Conservation (phyloP, 176 grass and related monocot species). For the Leersia perrieri region DNA sequence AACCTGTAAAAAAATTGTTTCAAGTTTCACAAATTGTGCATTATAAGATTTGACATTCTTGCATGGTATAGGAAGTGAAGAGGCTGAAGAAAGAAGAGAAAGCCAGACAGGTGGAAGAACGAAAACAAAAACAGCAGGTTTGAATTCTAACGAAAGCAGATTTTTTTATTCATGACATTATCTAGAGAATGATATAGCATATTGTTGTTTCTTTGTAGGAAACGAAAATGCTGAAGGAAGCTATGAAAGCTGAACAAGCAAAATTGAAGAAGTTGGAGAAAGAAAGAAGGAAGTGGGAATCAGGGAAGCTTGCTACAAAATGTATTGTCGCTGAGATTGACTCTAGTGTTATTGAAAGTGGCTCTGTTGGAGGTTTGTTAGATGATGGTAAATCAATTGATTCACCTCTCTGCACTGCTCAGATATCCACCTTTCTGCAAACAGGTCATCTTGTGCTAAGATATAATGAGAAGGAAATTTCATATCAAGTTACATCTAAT, state of each 20-base stretch:
- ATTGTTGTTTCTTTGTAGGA: slow-evolving; percentile 49
- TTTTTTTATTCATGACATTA: background rate
- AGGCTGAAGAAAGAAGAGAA: slow-evolving; percentile 65
- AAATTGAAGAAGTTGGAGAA: slow-evolving; percentile 57
- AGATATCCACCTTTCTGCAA: background rate
- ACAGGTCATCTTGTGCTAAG: slow-evolving; percentile 58
- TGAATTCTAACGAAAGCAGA: background rate
- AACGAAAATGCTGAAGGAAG: slow-evolving; percentile 62
- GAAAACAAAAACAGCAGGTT: slow-evolving; percentile 60
- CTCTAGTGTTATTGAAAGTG: slow-evolving; percentile 54
- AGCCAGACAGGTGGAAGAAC: slow-evolving; percentile 53
- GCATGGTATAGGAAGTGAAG: slow-evolving; percentile 36
- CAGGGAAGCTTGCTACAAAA: slow-evolving; percentile 68
- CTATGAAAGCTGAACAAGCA: slow-evolving; percentile 57
- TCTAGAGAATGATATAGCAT: background rate
- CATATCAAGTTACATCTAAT: slow-evolving; percentile 44
- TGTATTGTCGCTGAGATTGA: slow-evolving; percentile 69
- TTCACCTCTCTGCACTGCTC: background rate
- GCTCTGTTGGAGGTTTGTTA: slow-evolving; percentile 65
- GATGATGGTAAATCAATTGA: background rate
- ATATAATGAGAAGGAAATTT: slow-evolving; percentile 55
- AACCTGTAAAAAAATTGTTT: background rate
- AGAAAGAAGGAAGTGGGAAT: slow-evolving; percentile 69
- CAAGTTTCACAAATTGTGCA: background rate
- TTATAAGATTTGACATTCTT: background rate